Evolutionary conservation across 495 filamentous ascomycete species (phyloP), one percentile per base, ranked within the genome.

Genomic region (Xylaria bambusicola): DNA sequence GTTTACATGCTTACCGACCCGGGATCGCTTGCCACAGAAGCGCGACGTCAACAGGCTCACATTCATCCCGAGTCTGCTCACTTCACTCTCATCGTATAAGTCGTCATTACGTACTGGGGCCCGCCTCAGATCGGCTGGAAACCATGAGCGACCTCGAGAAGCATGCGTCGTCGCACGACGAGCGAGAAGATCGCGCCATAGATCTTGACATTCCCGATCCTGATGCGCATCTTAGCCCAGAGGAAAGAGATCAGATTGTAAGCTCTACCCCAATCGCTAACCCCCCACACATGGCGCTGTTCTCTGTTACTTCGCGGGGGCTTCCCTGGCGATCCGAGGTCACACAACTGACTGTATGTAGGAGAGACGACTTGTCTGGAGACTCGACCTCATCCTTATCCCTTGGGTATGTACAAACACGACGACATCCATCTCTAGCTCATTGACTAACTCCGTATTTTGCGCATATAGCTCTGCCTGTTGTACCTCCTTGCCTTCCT

Each of bases 401-500:
- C 90, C 89, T 17, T 92, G 88, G 89, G 66, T 82, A 65, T 68
- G 73, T 33, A 33, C 64, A 38, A 9, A 18, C n/a, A 31, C 55
- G 10, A 29, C 26, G 15, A 21, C 48, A 21, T 9, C 15, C 41
- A 36, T 35, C 46, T 6, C 18, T 36, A 17, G 17, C 6, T 29
- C 17, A n/a, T 12, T 23, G 7, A 33, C 58, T 61, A n/a, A 61
- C 23, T 17, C 33, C 6, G 26, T 33, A 10, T n/a, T 38, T 2
- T 2, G 42, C 38, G 42, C 38, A 60, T 15, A 35, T 31, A 82
- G 82, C 83, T 95, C 20, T 89, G 87, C 67, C 76, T 97, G 27
- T 83, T 97, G 24, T 97, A 96, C 67, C 81, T 96, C 8, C 80
- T 90, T 18, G 87, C 88, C 21, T 97, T 97, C 69, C 80, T 97